Evolutionary conservation across 176 grass and related monocot species (phyloP), one percentile per base, ranked within the genome.

Genomic region (Musa itinerans): DNA sequence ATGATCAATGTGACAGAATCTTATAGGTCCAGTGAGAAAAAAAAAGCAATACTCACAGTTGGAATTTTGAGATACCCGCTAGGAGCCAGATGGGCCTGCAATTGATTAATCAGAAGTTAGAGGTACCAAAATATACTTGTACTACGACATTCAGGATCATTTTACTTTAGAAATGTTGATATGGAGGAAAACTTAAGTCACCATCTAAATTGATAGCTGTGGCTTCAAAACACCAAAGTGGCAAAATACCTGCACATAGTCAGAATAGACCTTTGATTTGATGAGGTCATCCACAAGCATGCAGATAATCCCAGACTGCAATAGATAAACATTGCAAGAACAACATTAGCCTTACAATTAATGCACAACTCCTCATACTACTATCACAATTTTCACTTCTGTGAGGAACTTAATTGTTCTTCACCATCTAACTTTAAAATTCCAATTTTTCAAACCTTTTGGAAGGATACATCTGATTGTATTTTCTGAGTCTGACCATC

Each of bases 11-110:
- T 43, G 34, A 43, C 4, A 43, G 34, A 43, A 43, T 43, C 34
- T 43, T 43, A 43, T 43, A 43, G 3, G 34, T 43, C 34, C 34
- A 43, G 34, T 43, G 34, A 43, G 6, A 70, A 65, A 65, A 78
- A 19, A 77, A 71, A 53, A 82, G 52, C 72, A 63, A 54, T 29
- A 86, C 93, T 86, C 74, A 96, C 93, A 52, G 89, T 96, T 76
- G 93, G 87, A 62, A 96, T 96, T 79, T 96, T 96, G 75, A 96
- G 65, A 86, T 96, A 92, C 51, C 93, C 93, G 50, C 85, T 92
- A 79, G 93, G 93, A 11, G 93, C 93, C 72, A 96, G 87, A 72
- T 96, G 93, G 57, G 81, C 81, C 93, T 96, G 93, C 52, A 75
- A 86, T 77, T 84, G 67, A 85, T 58, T 21, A 81, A 58, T 66